Percentiles rank a stretch among this genome's conserved stretches.
phyloP scores from a whole-genome alignment of 106 monocot species.

The Alisma plantagoaquatica region DNA sequence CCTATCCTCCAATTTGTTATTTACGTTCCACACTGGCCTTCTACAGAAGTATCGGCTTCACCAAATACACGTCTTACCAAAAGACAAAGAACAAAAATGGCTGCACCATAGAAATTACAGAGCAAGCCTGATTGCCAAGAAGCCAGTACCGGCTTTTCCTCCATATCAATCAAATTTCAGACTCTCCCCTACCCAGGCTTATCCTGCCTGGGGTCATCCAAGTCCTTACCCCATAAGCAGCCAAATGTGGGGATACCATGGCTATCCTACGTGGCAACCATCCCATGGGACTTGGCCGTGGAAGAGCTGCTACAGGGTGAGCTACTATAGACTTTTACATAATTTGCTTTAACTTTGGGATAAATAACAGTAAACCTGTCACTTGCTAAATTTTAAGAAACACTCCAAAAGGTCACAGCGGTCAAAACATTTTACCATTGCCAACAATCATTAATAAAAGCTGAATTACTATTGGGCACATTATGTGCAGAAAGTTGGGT shows the following conservation, averaged over 20 bases:
- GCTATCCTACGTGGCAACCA: slow-evolving; percentile 41
- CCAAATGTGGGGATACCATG: slow-evolving; percentile 26
- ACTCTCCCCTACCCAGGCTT: slow-evolving; percentile 22
- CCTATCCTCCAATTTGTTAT: no score
- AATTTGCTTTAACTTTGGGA: no score
- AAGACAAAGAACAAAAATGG: slow-evolving; percentile 36
- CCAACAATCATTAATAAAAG: no score
- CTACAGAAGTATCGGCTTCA: slow-evolving; percentile 82
- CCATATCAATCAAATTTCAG: slow-evolving; percentile 24
- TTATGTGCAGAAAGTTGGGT: no score
- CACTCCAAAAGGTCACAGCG: no score
- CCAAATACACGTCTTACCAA: slow-evolving; percentile 45
- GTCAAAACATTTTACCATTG: no score
- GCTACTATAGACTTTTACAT: no score
- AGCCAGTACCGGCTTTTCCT: slow-evolving; percentile 30
- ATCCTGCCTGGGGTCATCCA: slow-evolving; percentile 47
- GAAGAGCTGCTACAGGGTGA: slow-evolving; percentile 49
- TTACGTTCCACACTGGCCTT: no score
- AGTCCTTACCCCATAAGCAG: slow-evolving; percentile 16
- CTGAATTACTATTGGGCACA: no score
- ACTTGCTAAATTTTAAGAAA: no score
- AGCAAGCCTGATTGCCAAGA: slow-evolving; percentile 25
- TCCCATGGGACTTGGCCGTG: slow-evolving; percentile 45
- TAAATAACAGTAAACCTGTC: no score
- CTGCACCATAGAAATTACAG: slow-evolving; percentile 13